Evolutionary conservation across 805 yeast species (phyloP).

Genomic region (Starmerella floricola): DNA sequence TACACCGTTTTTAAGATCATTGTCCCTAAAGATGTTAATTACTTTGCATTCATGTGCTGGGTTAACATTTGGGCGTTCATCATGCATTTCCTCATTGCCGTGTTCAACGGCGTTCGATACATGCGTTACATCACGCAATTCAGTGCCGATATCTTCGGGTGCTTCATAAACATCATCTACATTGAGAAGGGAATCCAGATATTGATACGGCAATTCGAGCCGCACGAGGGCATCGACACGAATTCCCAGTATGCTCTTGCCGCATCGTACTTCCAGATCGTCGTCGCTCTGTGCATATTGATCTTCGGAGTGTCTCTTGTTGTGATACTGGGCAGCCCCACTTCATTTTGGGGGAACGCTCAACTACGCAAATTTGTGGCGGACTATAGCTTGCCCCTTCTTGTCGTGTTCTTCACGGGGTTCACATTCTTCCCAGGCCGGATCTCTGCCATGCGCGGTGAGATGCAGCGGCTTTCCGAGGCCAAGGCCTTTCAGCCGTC

Average conservation of each 20-base stretch:
- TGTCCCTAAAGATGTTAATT: slow-evolving; percentile 38
- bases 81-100: slow-evolving; percentile 61
- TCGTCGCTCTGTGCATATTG: slow-evolving; percentile 63
- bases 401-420: slow-evolving; percentile 83
- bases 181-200: slow-evolving; percentile 85
- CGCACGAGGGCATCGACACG: slow-evolving; percentile 22
- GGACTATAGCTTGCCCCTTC: slow-evolving; percentile 76
- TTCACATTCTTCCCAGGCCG: slow-evolving; percentile 85
- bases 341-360: slow-evolving; percentile 50
- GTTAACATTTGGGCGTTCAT: slow-evolving; percentile 81
- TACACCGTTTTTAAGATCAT: slow-evolving; percentile 75
- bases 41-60: slow-evolving; percentile 94
- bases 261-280: slow-evolving; percentile 60
- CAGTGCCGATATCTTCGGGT: slow-evolving; percentile 88
- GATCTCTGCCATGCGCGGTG: slow-evolving; percentile 35
- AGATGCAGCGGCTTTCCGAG: slow-evolving; percentile 54
- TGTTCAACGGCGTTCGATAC: slow-evolving; percentile 53
- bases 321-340: slow-evolving; percentile 26
- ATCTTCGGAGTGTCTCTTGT: slow-evolving; percentile 56
- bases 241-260: slow-evolving; percentile 13
- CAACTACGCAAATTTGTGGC: slow-evolving; percentile 54
- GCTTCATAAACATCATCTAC: slow-evolving; percentile 78
- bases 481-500: slow-evolving; percentile 71
- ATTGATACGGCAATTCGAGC: slow-evolving; percentile 52
- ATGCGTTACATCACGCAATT: slow-evolving; percentile 63